Evolutionary conservation across 768 basidiomycete species (phyloP), one percentile per base, ranked within the genome.

Genomic region (Chlorophyllum brunneum): DNA sequence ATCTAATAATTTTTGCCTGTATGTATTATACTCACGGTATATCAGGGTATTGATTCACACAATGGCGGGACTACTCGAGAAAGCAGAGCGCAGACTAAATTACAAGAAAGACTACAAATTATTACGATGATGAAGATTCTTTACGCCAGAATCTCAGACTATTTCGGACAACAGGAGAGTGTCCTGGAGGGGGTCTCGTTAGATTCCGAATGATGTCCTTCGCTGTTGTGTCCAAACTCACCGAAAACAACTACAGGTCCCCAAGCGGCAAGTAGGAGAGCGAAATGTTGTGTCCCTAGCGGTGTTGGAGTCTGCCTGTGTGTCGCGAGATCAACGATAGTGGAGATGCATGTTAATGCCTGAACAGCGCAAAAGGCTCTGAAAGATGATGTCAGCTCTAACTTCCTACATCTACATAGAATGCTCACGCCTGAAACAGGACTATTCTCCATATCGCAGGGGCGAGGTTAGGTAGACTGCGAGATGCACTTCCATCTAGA

Each of bases 281-380:
- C 80, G 49, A 87, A 60, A 61, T 87, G 81, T 54, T 87, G 85
- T 24, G 83, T 79, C 23, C 83, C 84, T 57, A 87, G 78, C 3
- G 83, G 67, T 11, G 75, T 65, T 2, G 85, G 82, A 10, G 58
- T 56, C 20, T 64, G 44, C 1, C 65, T 66, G 39, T 63, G 63
- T 45, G 30, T 66, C 26, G 61, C 70, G 33, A 81, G 68, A 59
- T 85, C 82, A 33, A 83, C 63, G 24, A 83, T 57, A 1, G 79
- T 77, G 5, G 77, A 73, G 49, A 82, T 67, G 41, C 73, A 72
- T 7, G 76, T 69, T 20, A 84, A 69, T 23, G 75, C 62, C 59
- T 83, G 77, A 43, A 74, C 63, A 18, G 67, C 58, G 13, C 75
- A 69, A 64, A 81, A 78, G 56, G 61, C 58, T 56, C 79, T 27